Conservation (phyloP, 306 rosid species). For the Geum urbanum region DNA sequence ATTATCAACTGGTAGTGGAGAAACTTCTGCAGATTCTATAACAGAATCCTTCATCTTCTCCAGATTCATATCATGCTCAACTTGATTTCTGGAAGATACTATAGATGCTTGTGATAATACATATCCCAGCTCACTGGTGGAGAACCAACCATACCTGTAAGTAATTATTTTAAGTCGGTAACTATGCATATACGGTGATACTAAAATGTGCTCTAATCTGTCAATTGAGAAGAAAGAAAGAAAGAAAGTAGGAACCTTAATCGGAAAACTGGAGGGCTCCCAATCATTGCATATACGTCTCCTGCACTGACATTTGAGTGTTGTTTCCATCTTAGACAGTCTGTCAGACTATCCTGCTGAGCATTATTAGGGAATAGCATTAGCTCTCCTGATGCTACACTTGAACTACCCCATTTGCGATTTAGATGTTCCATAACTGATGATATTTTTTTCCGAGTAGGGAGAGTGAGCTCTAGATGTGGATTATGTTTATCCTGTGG, state of each 20-base stretch:
- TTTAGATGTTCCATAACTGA: conserved; percentile 89
- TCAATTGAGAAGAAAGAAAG: conserved; percentile 1
- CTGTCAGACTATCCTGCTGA: conserved; percentile 59
- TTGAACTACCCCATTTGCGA: conserved; percentile 95
- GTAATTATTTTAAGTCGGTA: conserved; percentile 23
- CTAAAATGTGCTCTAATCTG: neutral
- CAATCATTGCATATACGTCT: conserved; percentile 65
- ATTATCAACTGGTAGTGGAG: conserved; percentile 33
- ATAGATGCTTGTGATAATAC: conserved; percentile 37
- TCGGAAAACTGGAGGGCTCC: conserved; percentile 78
- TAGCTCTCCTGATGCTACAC: conserved; percentile 78
- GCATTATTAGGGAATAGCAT: conserved; percentile 71
- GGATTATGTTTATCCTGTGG: conserved; percentile 91
- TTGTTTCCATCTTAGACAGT: conserved; percentile 72
- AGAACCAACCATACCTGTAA: conserved; percentile 96
- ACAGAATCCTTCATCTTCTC: conserved; percentile 36
- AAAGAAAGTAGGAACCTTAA: conserved; percentile 54
- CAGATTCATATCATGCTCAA: conserved; percentile 37
- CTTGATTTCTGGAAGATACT: conserved; percentile 41
- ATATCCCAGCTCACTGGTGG: conserved; percentile 41
- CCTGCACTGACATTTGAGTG: conserved; percentile 76
- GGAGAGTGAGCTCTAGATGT: conserved; percentile 86
- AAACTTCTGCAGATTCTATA: conserved; percentile 31
- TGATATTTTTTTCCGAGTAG: conserved; percentile 85
- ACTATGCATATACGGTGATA: neutral